Evolutionary conservation across 1,284 basidiomycete genomes (phyloP).

Genomic region (Ceratobasidium sp.): DNA sequence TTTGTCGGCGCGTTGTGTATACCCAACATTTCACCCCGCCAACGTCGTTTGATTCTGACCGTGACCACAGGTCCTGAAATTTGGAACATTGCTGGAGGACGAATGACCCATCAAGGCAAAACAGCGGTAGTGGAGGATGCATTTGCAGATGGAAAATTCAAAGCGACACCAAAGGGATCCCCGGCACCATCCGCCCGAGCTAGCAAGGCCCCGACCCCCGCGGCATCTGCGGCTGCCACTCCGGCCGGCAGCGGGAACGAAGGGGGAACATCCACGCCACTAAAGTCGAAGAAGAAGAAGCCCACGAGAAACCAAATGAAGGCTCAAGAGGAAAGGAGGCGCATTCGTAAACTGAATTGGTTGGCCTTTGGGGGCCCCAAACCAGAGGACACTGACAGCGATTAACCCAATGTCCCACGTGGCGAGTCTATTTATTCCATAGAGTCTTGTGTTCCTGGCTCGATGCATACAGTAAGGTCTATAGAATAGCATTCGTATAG

Average conservation of each 20-base stretch:
- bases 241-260: conserved; percentile 82
- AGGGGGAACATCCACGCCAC: conserved; percentile 62
- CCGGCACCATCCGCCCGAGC: conserved; percentile 52
- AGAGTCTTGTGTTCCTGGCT: conserved; percentile 31
- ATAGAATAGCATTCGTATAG: conserved; percentile 20
- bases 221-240: conserved; percentile 72
- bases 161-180: conserved; percentile 52
- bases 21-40: conserved; percentile 55
- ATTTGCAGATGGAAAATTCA: conserved; percentile 63
- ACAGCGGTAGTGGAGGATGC: conserved; percentile 85
- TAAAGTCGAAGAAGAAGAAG: conserved; percentile 90
- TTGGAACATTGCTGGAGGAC: conserved; percentile 85
- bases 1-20: conserved; percentile 89
- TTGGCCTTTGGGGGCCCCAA: conserved; percentile 83
- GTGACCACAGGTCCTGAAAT: conserved; percentile 75
- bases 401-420: conserved; percentile 55
- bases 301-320: conserved; percentile 91
- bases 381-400: conserved; percentile 84
- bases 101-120: conserved; percentile 91
- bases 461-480: not conserved
- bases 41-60: not conserved
- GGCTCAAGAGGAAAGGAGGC: conserved; percentile 85
- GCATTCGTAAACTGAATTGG: conserved; percentile 86
- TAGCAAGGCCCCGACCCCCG: conserved; percentile 69
- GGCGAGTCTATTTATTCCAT: conserved; percentile 41